Base-by-base conservation (phyloP, 257 asterid genomes). In the Jasminum sambac region DNA sequence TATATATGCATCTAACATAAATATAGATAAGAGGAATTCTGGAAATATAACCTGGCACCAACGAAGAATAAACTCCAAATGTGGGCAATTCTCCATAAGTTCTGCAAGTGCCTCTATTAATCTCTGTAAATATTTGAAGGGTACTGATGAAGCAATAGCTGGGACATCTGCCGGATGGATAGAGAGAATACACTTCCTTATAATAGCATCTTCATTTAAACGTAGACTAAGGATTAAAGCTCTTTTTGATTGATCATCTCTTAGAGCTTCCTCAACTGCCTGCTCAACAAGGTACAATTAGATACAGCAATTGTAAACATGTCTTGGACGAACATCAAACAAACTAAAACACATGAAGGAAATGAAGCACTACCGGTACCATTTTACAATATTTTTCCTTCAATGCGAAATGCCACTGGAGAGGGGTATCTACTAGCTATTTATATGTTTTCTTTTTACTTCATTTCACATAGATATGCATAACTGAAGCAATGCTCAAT, bases 171-270 rank as follows among this genome's bases (percentile, higher is more conserved):
- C 80, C 39, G 96, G 93, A 60, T 72, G 50, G 37, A 95, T 93
- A 55, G 93, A 62, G 46, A 87, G 66, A 36, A 95, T 78, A 72
- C 98, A 91, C 86, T 87, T 95, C 90, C 91, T 89, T 72, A 95
- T 89, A 50, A 88, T 77, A 59, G 82, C 52, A 76, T 91, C 99
- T 79, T 95, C 99, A 50, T 95, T 95, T 79, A 95, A 75, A 11
- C 99, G 98, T 69, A 95, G 88, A 73, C 99, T 88, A 57, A 95
- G 96, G 68, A 91, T 82, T 79, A 95, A 23, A 60, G 99, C 99
- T 78, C 91, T 84, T 75, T 63, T 81, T 13, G 89, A 84, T 78
- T 91, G 86, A 76, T 78, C 84, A 42, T 84, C 90, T 60, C 74
- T 76, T 4, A 95, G 76, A 64, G 99, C 99, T 75, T 84, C 91